Evolutionary conservation across 2,329 filamentous ascomycete genomes (phyloP).

Genomic region (Scolecobasidium constrictum): DNA sequence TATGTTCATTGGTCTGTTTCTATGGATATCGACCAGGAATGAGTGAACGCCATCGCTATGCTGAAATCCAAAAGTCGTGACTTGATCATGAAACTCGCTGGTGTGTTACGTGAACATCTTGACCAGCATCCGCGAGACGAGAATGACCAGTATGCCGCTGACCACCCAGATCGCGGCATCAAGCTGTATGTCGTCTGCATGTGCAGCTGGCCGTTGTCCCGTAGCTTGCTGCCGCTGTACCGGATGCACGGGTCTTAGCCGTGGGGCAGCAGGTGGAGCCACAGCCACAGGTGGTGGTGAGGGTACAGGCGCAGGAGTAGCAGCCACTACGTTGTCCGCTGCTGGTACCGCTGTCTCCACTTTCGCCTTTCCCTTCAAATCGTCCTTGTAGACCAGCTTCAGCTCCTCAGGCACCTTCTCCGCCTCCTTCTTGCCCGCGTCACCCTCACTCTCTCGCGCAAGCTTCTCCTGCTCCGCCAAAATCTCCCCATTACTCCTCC

Average conservation of each 20-base stretch:
- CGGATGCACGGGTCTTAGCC: neutral
- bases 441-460: constrained; percentile 30
- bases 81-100: too few relatives aligned
- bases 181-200: constrained; percentile 7
- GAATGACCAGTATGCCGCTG: constrained; percentile 1
- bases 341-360: neutral
- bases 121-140: neutral
- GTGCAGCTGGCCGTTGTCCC: constrained; percentile 4
- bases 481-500: constrained; percentile 60
- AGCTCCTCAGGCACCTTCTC: constrained; percentile 43
- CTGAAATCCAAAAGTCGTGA: too few relatives aligned
- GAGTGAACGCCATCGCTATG: too few relatives aligned
- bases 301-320: neutral
- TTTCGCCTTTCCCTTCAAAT: constrained; percentile 34
- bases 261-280: neutral
- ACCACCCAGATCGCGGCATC: constrained; percentile 13
- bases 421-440: constrained; percentile 26
- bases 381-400: constrained; percentile 61
- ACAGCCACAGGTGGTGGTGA: neutral
- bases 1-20: too few relatives aligned
- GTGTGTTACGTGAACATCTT: too few relatives aligned
- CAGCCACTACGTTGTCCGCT: neutral
- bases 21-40: too few relatives aligned
- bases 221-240: constrained; percentile 13
- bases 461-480: constrained; percentile 58